Evolutionary conservation across 371 early-diverging fungal species (phyloP).

Genomic region (Nematocida sp.): DNA sequence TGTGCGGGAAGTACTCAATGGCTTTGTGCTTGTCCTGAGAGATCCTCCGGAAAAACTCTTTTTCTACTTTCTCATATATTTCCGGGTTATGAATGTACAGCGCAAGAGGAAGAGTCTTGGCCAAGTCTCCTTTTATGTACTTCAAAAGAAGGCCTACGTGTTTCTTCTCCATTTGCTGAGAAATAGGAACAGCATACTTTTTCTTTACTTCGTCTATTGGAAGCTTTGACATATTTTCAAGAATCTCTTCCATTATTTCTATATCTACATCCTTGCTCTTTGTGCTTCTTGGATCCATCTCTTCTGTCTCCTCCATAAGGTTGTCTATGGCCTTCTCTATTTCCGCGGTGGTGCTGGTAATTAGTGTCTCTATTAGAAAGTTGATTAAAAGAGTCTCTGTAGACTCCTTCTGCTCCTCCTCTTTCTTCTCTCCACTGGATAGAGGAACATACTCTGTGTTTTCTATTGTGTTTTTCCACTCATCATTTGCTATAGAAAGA

Average conservation of each 20-base stretch:
- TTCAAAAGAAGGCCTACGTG: constrained; percentile 7
- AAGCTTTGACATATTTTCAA: neutral
- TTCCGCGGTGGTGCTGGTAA: constrained; percentile 35
- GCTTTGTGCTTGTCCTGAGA: neutral
- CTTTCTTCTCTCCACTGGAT: no score
- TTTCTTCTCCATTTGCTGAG: neutral
- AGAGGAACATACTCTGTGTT: neutral
- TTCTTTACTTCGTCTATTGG: constrained; percentile 1
- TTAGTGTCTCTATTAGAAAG: constrained; percentile 27
- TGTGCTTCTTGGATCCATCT: constrained; percentile 6
- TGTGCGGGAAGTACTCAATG: constrained; percentile 31
- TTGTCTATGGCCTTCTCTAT: constrained; percentile 23
- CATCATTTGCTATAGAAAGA: neutral
- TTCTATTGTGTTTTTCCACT: constrained; percentile 2
- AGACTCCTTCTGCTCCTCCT: constrained; percentile 2
- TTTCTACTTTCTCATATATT: constrained; percentile 12
- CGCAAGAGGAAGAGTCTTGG: neutral
- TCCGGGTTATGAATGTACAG: constrained; percentile 17
- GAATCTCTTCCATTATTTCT: constrained; percentile 39
- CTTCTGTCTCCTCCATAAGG: neutral
- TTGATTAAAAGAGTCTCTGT: neutral
- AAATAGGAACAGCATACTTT: neutral
- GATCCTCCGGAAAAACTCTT: constrained; percentile 7
- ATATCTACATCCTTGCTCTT: neutral
- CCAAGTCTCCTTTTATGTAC: neutral